Evolutionary conservation across 2,329 filamentous ascomycete genomes (phyloP).

Genomic region (Teratosphaeria destructans): DNA sequence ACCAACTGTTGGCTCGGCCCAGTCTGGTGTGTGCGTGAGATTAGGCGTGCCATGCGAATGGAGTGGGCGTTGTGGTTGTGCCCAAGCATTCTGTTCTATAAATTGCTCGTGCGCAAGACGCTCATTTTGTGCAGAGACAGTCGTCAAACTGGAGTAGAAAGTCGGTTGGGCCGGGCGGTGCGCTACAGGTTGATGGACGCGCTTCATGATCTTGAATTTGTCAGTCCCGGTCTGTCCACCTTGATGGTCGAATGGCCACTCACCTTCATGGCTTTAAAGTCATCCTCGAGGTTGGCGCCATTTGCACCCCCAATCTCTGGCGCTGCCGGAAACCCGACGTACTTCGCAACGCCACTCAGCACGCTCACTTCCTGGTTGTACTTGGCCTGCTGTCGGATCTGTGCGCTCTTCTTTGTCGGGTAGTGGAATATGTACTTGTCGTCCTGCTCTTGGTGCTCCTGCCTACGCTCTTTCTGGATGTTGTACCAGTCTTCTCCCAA

Average conservation of each 20-base stretch:
- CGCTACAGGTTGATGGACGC: conserved; percentile 10
- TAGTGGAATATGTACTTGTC: conserved; percentile 74
- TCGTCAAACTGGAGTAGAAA: conserved; percentile 13
- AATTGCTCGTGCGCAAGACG: conserved; percentile 56
- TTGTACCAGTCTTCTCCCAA: conserved; percentile 87
- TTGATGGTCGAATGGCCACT: not conserved
- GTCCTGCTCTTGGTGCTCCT: conserved; percentile 64
- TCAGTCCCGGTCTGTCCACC: not conserved
- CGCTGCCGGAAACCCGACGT: conserved; percentile 93
- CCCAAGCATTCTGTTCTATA: conserved; percentile 83
- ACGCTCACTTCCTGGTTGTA: conserved; percentile 95
- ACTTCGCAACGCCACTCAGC: conserved; percentile 81
- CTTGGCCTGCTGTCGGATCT: conserved; percentile 73
- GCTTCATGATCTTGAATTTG: conserved; percentile 16
- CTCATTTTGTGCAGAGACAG: conserved; percentile 16
- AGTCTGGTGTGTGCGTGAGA: conserved; percentile 24
- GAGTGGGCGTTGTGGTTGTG: conserved; percentile 62
- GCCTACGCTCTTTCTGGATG: conserved; percentile 79
- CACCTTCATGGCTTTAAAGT: conserved; percentile 82
- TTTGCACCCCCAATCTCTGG: conserved; percentile 69
- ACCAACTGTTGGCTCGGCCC: conserved; percentile 18
- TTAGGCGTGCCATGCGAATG: conserved; percentile 17
- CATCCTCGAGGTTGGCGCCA: conserved; percentile 66
- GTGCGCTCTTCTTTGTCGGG: conserved; percentile 63
- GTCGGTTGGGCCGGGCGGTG: conserved; percentile 9